Percentiles rank a stretch among this genome's conserved stretches.
Evolutionary conservation across 257 asterid genomes (phyloP).

Genomic region (Sherardia arvensis): DNA sequence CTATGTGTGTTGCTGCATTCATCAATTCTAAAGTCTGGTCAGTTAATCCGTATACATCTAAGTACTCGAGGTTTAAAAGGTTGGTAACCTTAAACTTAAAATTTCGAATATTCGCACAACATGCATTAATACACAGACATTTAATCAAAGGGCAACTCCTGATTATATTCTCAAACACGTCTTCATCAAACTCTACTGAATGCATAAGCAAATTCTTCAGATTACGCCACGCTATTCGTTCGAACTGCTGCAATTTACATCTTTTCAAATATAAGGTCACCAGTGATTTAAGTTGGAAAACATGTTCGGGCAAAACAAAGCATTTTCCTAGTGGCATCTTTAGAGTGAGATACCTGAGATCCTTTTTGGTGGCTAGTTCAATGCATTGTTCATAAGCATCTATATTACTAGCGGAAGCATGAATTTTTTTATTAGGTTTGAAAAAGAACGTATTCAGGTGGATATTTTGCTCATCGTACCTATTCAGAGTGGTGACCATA

Average conservation of each 20-base stretch:
- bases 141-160: background rate
- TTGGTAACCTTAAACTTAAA: background rate
- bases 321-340: background rate
- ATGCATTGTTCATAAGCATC: background rate
- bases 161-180: background rate
- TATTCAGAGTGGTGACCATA: background rate
- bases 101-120: background rate
- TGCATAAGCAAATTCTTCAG: background rate
- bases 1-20: background rate
- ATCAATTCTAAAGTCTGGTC: background rate
- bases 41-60: too few relatives aligned
- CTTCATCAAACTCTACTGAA: background rate
- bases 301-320: background rate
- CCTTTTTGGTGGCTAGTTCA: background rate
- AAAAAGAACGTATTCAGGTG: background rate
- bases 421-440: background rate
- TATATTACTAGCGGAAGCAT: background rate
- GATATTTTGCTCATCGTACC: background rate
- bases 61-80: background rate
- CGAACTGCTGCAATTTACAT: background rate
- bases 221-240: background rate
- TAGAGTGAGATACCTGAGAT: background rate
- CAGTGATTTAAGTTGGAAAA: background rate
- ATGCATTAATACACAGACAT: background rate
- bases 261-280: background rate